phyloP scores from a whole-genome alignment of 1,284 basidiomycete species.

The Irpex sp. region DNA sequence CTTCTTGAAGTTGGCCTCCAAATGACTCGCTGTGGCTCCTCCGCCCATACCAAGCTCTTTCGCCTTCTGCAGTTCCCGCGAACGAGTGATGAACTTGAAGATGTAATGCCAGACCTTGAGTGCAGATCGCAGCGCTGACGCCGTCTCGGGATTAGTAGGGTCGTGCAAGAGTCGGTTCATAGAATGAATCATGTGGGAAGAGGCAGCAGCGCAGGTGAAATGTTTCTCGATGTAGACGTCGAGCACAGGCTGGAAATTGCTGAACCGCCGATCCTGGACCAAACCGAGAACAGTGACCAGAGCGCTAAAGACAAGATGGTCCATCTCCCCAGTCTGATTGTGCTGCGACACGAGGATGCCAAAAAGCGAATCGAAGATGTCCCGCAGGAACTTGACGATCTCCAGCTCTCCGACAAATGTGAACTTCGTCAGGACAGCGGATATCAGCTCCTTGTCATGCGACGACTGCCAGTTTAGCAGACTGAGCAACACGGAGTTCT shows the following conservation, averaged over 20 bases:
- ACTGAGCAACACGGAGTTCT: conserved; percentile 83
- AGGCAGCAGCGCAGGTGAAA: conserved; percentile 77
- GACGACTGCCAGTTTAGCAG: conserved; percentile 84
- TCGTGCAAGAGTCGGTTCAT: conserved; percentile 82
- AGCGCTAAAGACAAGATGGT: conserved; percentile 86
- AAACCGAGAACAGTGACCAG: conserved; percentile 89
- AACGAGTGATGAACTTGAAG: conserved; percentile 89
- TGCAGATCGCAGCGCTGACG: conserved; percentile 78
- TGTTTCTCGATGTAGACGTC: conserved; percentile 92
- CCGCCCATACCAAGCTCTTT: conserved; percentile 77
- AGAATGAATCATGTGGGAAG: conserved; percentile 79
- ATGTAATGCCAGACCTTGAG: conserved; percentile 97
- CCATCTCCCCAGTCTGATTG: conserved; percentile 79
- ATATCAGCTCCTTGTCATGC: conserved; percentile 62
- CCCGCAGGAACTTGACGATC: conserved; percentile 91
- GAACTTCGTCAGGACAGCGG: conserved; percentile 79
- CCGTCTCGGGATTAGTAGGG: conserved; percentile 72
- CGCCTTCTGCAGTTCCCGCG: conserved; percentile 83
- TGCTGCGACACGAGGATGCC: conserved; percentile 77
- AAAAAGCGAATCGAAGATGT: conserved; percentile 94
- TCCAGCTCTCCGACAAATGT: conserved; percentile 91
- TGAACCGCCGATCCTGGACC: conserved; percentile 92
- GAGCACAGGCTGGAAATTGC: conserved; percentile 90
- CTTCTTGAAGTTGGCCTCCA: conserved; percentile 83
- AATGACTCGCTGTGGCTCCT: conserved; percentile 78